phyloP scores from a whole-genome alignment of 306 rosid genomes.

The Calophaca sinica region DNA sequence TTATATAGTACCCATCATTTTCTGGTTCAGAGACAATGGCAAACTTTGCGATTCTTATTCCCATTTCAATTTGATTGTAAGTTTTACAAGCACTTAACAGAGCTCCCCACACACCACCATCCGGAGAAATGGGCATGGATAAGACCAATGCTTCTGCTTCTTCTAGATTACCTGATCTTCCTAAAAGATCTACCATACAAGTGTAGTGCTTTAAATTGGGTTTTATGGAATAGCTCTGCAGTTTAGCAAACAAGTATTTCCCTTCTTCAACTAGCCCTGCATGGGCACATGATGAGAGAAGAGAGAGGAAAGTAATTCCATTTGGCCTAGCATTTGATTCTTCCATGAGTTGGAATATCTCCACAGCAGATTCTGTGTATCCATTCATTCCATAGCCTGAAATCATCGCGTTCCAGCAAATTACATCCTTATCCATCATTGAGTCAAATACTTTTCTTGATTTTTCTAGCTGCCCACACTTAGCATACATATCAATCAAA shows the following conservation, averaged over 20 bases:
- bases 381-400: slow-evolving; percentile 82
- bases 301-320: slow-evolving; percentile 71
- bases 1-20: slow-evolving; percentile 75
- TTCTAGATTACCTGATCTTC: slow-evolving; percentile 70
- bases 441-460: slow-evolving; percentile 66
- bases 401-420: slow-evolving; percentile 81
- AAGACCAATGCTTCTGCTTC: slow-evolving; percentile 75
- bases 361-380: slow-evolving; percentile 63
- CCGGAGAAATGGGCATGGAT: slow-evolving; percentile 81
- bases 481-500: slow-evolving; percentile 82
- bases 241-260: slow-evolving; percentile 57
- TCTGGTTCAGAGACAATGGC: slow-evolving; percentile 76
- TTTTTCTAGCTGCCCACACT: slow-evolving; percentile 75
- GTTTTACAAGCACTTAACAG: slow-evolving; percentile 77
- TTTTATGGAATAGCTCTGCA: slow-evolving; percentile 58
- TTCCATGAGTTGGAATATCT: slow-evolving; percentile 68
- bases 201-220: slow-evolving; percentile 84
- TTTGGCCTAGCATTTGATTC: slow-evolving; percentile 68
- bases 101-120: slow-evolving; percentile 80
- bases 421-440: slow-evolving; percentile 67
- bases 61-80: slow-evolving; percentile 68
- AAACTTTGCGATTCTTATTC: slow-evolving; percentile 65
- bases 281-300: slow-evolving; percentile 78
- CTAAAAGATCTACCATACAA: slow-evolving; percentile 86
- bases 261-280: slow-evolving; percentile 80